A percentile compares a stretch with the other conserved stretches of the same genome.
These are phyloP conservation scores for Hippophae tibetana DNA, from an alignment of 306 rosid genomes.

Conservation along the genomic window DNA sequence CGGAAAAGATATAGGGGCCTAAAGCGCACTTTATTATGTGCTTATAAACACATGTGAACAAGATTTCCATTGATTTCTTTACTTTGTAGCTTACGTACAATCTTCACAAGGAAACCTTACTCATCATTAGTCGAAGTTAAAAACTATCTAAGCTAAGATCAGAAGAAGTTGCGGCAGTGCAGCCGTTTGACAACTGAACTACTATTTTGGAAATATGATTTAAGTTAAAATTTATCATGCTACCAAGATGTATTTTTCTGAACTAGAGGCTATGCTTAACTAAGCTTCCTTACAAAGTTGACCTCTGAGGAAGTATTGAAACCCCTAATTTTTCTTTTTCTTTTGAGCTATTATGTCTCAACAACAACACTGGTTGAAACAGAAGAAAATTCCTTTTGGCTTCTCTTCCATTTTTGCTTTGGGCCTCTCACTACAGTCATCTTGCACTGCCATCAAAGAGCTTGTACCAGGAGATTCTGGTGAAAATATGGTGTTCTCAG, in stretches of 20 bases:
- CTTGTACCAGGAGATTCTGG: constrained; percentile 97
- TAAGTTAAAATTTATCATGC: constrained; percentile 26
- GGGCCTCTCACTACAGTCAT: constrained; percentile 53
- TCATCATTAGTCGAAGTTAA: constrained; percentile 8
- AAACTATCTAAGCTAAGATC: constrained; percentile 15
- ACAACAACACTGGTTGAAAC: constrained; percentile 74
- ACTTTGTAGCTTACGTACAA: not conserved
- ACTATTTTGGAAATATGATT: constrained; percentile 25
- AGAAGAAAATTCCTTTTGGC: constrained; percentile 70
- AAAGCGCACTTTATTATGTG: too few species aligned
- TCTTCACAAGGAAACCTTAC: not conserved
- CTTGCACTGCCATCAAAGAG: constrained; percentile 67
- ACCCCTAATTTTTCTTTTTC: constrained; percentile 8
- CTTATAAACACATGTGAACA: too few species aligned
- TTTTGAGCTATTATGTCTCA: constrained; percentile 27
- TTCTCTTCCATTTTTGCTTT: constrained; percentile 47
- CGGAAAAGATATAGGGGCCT: too few species aligned
- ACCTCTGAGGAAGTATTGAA: constrained; percentile 12
- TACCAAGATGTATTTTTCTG: constrained; percentile 25
- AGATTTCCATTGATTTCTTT: too few species aligned
- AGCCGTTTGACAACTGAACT: constrained; percentile 24
- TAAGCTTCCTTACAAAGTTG: constrained; percentile 18
- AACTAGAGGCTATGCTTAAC: constrained; percentile 30
- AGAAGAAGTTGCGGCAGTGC: constrained; percentile 9
- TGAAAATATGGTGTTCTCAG: constrained; percentile 60